Base-by-base conservation (phyloP, 371 early-diverging fungal species). In the Haplosporangium sp. region DNA sequence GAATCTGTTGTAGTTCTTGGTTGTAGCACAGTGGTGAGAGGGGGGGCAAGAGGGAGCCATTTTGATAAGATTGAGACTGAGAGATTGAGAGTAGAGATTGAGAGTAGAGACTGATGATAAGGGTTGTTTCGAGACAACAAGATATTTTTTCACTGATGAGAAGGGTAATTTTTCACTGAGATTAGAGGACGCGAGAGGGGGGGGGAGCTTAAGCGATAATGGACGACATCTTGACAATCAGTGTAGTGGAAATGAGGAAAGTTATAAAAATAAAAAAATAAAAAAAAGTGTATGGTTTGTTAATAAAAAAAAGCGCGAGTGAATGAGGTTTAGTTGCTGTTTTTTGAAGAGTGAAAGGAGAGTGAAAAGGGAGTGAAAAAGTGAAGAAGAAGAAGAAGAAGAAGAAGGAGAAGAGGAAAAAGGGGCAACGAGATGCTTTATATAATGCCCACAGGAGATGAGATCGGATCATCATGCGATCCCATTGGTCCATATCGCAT, bases 1-100 rank as follows among this genome's bases (percentile, higher is more conserved):
- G 46, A 56, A 59, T 55, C 59, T 70, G 51, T 66, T 69, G 42
- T 59, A 10, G 8, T 55, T 48, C 50, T 67, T 71, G 50, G 50
- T 67, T 64, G 64, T 42, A 59, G 67, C 59, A 55, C 67, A 63
- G 47, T 53, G 20, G 41, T 53, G 54, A 29, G 76, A 70, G 73
- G 79, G 79, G 79, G 79, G 79, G 72, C 72, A 71, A 54, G 73
- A 77, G 72, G 73, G 64, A 58, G 62, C 72, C 79, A 77, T 77
- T 69, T 70, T 77, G 69, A 64, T 29, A 51, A 59, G 42, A 45
- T 69, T 62, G 69, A 64, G 40, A 45, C 20, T 14, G 55, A 63
- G 45, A 55, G 47, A 21, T 48, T 59, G 53, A 60, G 37, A n/a
- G 41, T 18, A 43, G 42, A 55, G 59, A 55, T 11, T 4, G 46